Conservation (phyloP, 257 asterid species). For the Solanum okadae region DNA sequence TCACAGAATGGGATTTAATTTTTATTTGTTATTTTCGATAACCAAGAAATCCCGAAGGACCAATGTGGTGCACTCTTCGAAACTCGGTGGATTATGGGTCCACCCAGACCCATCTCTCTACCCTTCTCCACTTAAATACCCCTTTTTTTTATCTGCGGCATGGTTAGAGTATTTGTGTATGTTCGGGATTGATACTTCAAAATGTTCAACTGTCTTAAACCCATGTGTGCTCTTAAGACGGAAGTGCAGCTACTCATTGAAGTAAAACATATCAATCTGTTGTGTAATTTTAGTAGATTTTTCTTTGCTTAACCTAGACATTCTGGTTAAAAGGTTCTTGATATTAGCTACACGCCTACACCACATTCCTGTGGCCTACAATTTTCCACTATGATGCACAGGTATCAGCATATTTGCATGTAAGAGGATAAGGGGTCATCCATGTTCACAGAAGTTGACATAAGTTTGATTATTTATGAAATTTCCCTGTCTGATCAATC, state of each 20-base stretch:
- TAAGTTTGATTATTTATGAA: background rate
- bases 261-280: background rate
- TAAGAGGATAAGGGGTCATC: background rate
- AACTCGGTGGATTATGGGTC: background rate
- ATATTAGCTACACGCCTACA: background rate
- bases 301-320: background rate
- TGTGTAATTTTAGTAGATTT: background rate
- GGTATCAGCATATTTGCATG: background rate
- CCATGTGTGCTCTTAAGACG: background rate
- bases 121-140: background rate
- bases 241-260: background rate
- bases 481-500: slow-evolving; percentile 8
- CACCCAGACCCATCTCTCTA: background rate
- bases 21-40: background rate
- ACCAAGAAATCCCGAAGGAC: background rate
- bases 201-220: background rate
- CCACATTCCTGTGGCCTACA: background rate
- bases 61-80: background rate
- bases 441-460: background rate
- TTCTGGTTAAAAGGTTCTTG: background rate
- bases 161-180: background rate
- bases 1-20: background rate
- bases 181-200: background rate
- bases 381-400: background rate
- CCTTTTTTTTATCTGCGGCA: background rate